Percentiles rank a stretch among this genome's conserved stretches.
Evolutionary conservation across 1,284 basidiomycete species (phyloP).

Genomic region (Ceratobasidium sp.): DNA sequence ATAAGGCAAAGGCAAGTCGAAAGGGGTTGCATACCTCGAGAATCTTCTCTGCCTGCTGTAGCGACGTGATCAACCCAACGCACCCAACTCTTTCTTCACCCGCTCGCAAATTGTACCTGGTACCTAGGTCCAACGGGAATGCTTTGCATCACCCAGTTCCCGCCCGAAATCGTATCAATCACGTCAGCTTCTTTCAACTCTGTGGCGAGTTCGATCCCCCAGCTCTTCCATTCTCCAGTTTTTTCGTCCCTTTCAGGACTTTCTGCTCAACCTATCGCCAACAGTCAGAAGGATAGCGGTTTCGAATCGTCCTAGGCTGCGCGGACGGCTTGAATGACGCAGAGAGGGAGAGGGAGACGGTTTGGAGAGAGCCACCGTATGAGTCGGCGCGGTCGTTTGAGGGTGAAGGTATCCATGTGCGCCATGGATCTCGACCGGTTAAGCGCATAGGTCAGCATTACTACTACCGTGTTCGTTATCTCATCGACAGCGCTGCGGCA

Average conservation of each 20-base stretch:
- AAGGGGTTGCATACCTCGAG: constrained; percentile 63
- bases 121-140: constrained; percentile 30
- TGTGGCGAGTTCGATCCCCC: constrained; percentile 77
- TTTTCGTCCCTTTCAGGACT: constrained; percentile 67
- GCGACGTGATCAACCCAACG: constrained; percentile 79
- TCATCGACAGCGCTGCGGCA: too few species aligned
- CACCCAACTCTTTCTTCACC: constrained; percentile 73
- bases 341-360: constrained; percentile 73
- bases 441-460: too few species aligned
- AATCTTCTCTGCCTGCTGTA: constrained; percentile 72
- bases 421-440: constrained; percentile 82
- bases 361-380: constrained; percentile 83
- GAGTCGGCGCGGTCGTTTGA: constrained; percentile 75
- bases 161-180: constrained; percentile 75
- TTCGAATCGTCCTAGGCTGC: constrained; percentile 66
- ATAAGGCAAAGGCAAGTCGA: too few species aligned
- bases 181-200: constrained; percentile 72
- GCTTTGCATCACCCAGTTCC: constrained; percentile 64
- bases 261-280: constrained; percentile 80
- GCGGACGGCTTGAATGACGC: constrained; percentile 65
- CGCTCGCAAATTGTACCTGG: constrained; percentile 68
- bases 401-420: constrained; percentile 77
- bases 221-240: constrained; percentile 70
- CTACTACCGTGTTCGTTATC: too few species aligned
- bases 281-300: constrained; percentile 79